These are phyloP conservation scores for Lathyrus oleraceus DNA, from an alignment of 306 rosid species.

Conservation along the genomic window DNA sequence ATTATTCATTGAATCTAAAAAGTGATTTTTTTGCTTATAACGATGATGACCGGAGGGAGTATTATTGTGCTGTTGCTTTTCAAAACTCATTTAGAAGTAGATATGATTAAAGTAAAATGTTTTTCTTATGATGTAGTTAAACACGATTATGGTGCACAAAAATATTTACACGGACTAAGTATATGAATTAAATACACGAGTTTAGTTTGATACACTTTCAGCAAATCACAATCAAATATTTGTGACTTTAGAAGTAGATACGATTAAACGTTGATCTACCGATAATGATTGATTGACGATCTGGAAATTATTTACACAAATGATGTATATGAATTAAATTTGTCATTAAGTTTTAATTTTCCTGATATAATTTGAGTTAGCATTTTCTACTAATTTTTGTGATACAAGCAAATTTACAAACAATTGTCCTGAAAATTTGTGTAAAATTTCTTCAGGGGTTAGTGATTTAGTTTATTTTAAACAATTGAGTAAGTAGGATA, in stretches of 20 bases:
- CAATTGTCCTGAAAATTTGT: neutral
- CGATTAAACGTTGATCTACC: neutral
- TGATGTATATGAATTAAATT: neutral
- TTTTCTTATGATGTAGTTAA: too few relatives aligned
- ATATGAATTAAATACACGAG: neutral
- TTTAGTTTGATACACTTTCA: neutral
- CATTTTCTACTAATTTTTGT: slow-evolving; percentile 13
- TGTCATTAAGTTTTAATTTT: slow-evolving; percentile 3
- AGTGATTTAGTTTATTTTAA: neutral
- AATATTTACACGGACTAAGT: too few relatives aligned
- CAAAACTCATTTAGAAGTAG: neutral
- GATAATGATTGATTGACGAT: neutral
- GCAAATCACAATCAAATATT: neutral
- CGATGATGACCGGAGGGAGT: too few relatives aligned
- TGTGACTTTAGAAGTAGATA: neutral
- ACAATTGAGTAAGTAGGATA: neutral
- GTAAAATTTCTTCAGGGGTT: slow-evolving; percentile 2
- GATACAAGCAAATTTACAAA: neutral
- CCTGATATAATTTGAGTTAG: too few relatives aligned
- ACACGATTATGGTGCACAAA: too few relatives aligned
- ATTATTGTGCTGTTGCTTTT: neutral
- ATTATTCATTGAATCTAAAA: too few relatives aligned
- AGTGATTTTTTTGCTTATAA: too few relatives aligned
- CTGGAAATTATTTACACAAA: too few relatives aligned
- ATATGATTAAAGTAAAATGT: neutral